Percentiles rank a stretch among this genome's conserved stretches.
Conservation (phyloP, 208 protist species). For the Porcisia hertigi region DNA sequence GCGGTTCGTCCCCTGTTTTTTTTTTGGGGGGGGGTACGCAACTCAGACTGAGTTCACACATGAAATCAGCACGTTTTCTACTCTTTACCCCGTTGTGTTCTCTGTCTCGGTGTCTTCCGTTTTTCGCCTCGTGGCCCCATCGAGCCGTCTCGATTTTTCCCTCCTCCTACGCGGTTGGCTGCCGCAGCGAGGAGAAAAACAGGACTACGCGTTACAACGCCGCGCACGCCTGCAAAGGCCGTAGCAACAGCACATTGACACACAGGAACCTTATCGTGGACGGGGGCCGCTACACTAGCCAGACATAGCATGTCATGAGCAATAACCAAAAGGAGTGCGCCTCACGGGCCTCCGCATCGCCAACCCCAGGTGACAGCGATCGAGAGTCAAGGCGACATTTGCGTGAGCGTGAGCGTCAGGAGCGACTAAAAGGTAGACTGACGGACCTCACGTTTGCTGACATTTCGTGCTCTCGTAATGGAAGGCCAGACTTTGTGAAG, state of each 20-base stretch:
- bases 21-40: neutral
- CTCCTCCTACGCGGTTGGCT: too few species aligned
- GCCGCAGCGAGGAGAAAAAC: too few species aligned
- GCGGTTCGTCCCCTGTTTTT: too few species aligned
- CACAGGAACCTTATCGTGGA: neutral
- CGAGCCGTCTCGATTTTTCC: too few species aligned
- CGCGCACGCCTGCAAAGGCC: too few species aligned
- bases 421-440: constrained; percentile 59
- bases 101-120: too few species aligned
- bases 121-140: too few species aligned
- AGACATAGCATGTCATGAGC: constrained; percentile 15
- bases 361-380: constrained; percentile 6
- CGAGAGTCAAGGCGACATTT: constrained; percentile 16
- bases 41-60: too few species aligned
- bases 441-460: constrained; percentile 68
- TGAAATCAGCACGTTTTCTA: too few species aligned
- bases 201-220: too few species aligned
- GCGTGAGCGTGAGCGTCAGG: constrained; percentile 61
- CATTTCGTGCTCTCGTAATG: constrained; percentile 42
- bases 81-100: too few species aligned
- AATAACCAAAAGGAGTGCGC: constrained; percentile 9
- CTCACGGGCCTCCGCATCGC: constrained; percentile 6
- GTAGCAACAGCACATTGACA: neutral
- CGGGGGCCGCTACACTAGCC: neutral
- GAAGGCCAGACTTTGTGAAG: constrained; percentile 55